Conservation (phyloP, 169 alveolate species). For the Sarcocystis neurona region DNA sequence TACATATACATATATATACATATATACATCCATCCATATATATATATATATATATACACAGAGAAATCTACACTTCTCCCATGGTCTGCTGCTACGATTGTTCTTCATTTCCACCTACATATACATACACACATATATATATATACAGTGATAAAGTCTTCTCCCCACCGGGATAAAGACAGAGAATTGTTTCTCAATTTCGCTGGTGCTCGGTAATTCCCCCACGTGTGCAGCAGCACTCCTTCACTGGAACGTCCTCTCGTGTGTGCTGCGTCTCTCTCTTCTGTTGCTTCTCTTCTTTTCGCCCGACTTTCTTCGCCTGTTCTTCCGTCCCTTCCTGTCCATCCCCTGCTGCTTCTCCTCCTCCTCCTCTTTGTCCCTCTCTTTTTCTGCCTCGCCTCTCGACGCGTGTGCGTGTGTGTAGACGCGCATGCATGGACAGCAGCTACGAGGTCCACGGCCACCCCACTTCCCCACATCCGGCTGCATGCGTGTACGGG, state of each 20-base stretch:
- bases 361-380: background rate
- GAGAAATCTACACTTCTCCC: too few relatives aligned
- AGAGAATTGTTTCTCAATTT: too few relatives aligned
- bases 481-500: too few relatives aligned
- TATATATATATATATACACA: too few relatives aligned
- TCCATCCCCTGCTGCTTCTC: background rate
- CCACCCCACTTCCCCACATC: too few relatives aligned
- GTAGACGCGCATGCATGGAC: background rate
- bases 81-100: too few relatives aligned
- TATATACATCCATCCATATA: background rate
- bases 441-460: too few relatives aligned
- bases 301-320: background rate
- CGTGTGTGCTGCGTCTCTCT: background rate
- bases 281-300: background rate
- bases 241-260: too few relatives aligned
- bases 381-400: background rate
- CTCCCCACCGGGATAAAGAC: background rate
- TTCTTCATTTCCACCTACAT: too few relatives aligned
- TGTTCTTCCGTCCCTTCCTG: background rate
- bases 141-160: background rate
- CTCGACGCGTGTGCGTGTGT: background rate
- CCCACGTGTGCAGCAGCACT: too few relatives aligned
- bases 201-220: too few relatives aligned
- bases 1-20: background rate
- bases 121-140: too few relatives aligned